Base-by-base conservation (phyloP, 345 rosid genomes). In the Capsella bursapastoris region DNA sequence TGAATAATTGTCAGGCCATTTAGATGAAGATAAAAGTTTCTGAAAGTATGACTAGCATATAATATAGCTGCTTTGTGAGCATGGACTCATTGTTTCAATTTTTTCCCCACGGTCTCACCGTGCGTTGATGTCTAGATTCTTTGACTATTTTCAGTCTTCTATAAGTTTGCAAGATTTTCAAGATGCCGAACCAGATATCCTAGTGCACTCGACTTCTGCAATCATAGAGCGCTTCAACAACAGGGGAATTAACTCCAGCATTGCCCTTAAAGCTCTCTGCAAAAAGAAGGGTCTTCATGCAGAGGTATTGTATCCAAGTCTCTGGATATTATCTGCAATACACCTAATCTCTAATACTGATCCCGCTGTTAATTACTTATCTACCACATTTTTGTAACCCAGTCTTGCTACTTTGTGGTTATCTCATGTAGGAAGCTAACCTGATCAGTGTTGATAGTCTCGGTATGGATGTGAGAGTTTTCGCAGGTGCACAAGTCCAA, bases 371-470 rank as follows among this genome's bases (percentile, higher is more conserved):
- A 28, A 58, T 73, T 14, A 48, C 32, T 40, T 22, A 22, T 7
- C 63, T 50, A 49, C 34, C 14, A 13, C 16, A 16, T 18, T 60
- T 22, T 49, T 62, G 34, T 27, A 57, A 7, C 31, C 34, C 52
- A 16, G 3, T 69, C 8, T 43, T 63, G 65, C 43, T 62, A 25
- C 49, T 60, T 53, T 52, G 13, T 18, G 50, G 51, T 60, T n/a
- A 60, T 43, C 9, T 44, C 64, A 3, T 64, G 52, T 44, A 94
- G 98, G 83, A 82, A 73, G 97, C 92, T 13, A 83, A 84, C 66
- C 69, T 91, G 85, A 84, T 91, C 57, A 95, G 90, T 66, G 86
- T 94, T 51, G 97, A 94, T 83, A 91, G 96, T 76, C 90, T 94
- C 12, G 98, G 98, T 53, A 73, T 94, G 80, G 97, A 94, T 81